These are phyloP conservation scores for Thermomucor indicae-seudaticae DNA, from an alignment of 371 early-diverging fungal genomes.

Conservation along the genomic window DNA sequence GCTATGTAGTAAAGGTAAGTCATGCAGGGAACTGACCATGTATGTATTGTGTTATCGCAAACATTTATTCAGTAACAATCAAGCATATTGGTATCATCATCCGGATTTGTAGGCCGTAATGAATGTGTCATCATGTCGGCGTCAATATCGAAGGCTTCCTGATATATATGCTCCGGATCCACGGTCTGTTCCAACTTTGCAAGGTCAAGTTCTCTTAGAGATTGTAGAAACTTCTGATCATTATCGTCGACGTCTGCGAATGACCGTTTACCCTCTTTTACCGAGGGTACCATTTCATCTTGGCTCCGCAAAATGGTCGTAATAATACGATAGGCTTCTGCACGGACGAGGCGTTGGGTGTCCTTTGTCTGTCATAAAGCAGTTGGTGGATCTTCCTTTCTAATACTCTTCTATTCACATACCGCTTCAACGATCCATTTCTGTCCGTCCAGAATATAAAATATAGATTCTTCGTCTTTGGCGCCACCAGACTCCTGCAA, in stretches of 20 bases:
- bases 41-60: too few relatives aligned
- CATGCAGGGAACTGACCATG: too few relatives aligned
- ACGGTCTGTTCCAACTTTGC: constrained; percentile 14
- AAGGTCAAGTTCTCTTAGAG: constrained; percentile 14
- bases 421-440: constrained; percentile 49
- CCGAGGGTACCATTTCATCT: background rate
- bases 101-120: constrained; percentile 5
- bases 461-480: constrained; percentile 24
- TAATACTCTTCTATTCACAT: background rate
- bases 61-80: too few relatives aligned
- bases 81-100: constrained; percentile 5
- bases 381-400: background rate
- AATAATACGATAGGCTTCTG: constrained; percentile 24
- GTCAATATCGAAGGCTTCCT: constrained; percentile 39
- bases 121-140: constrained; percentile 33
- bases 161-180: constrained; percentile 37
- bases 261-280: constrained; percentile 1
- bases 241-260: constrained; percentile 5
- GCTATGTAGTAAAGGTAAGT: too few relatives aligned
- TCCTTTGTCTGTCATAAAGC: constrained; percentile 15
- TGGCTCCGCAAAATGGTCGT: constrained; percentile 4
- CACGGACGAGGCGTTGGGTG: constrained; percentile 30
- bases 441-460: constrained; percentile 44
- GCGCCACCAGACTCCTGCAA: background rate
- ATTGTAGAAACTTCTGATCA: constrained; percentile 16